These are phyloP conservation scores for Beauveria bassiana DNA, from an alignment of 2,329 filamentous ascomycete species.

Conservation along the genomic window DNA sequence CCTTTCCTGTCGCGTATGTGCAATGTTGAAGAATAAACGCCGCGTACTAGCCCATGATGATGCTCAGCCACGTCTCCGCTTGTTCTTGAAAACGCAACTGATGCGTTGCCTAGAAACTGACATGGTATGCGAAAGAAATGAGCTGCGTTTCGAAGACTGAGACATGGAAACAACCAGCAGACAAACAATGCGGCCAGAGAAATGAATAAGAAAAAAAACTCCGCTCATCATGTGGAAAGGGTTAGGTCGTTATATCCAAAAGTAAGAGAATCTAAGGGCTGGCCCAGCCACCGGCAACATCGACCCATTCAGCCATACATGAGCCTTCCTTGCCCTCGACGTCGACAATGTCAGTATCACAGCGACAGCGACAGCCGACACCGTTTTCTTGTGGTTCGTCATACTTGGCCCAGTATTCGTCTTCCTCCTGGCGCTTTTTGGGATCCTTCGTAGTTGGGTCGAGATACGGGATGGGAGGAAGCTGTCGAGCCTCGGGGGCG, in stretches of 20 bases:
- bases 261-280: constrained; percentile 29
- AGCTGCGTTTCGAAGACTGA: neutral
- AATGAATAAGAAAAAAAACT: constrained; percentile 5
- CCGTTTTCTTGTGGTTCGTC: constrained; percentile 90
- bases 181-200: neutral
- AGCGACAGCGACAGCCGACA: constrained; percentile 91
- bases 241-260: constrained; percentile 10
- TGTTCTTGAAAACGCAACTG: neutral
- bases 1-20: neutral
- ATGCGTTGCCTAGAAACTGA: neutral
- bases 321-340: constrained; percentile 97
- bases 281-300: constrained; percentile 91
- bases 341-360: constrained; percentile 94
- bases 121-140: too few species aligned
- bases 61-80: neutral
- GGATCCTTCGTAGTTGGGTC: constrained; percentile 75
- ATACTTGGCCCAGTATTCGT: constrained; percentile 88
- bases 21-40: constrained; percentile 1
- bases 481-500: constrained; percentile 71
- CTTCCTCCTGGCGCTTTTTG: constrained; percentile 81
- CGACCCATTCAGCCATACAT: constrained; percentile 93
- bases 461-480: constrained; percentile 70
- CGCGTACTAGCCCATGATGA: neutral
- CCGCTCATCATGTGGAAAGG: constrained; percentile 8
- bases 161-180: neutral